phyloP scores from a whole-genome alignment of 345 rosid genomes.

The Brassica napus region DNA sequence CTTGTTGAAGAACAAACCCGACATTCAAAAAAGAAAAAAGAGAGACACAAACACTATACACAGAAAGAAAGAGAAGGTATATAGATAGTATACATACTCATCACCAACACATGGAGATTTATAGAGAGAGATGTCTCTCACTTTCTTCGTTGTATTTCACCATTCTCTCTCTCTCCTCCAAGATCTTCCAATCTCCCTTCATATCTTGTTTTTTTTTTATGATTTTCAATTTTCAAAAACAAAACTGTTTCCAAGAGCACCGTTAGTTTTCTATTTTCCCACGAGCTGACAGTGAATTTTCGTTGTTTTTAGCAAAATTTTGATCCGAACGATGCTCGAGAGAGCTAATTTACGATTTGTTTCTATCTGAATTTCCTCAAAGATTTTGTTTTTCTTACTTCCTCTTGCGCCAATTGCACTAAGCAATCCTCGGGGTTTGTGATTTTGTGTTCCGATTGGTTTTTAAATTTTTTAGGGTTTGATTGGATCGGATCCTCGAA shows the following conservation, averaged over 20 bases:
- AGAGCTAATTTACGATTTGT: constrained; percentile 11
- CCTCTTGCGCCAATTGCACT: constrained; percentile 10
- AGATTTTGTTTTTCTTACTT: background rate
- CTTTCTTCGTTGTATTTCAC: constrained; percentile 12
- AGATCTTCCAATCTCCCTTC: constrained; percentile 24
- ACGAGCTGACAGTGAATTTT: background rate
- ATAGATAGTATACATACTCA: constrained; percentile 6
- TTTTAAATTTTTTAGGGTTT: constrained; percentile 44
- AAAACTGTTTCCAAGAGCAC: constrained; percentile 3
- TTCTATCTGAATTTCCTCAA: background rate
- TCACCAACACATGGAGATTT: constrained; percentile 30
- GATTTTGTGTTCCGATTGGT: constrained; percentile 28
- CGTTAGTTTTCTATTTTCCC: background rate
- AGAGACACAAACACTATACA: constrained; percentile 29
- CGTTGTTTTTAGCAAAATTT: background rate
- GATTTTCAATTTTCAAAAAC: background rate
- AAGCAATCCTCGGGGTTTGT: constrained; percentile 3
- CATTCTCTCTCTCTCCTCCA: constrained; percentile 6
- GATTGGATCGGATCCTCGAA: constrained; percentile 41
- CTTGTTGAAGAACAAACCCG: constrained; percentile 13
- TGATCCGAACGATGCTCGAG: constrained; percentile 19
- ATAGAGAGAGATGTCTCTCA: constrained; percentile 21
- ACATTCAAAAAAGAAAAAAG: background rate
- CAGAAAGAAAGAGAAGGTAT: constrained; percentile 40
- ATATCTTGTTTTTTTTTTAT: background rate